These are phyloP conservation scores for Dothistroma septosporum DNA, from an alignment of 2,329 filamentous ascomycete genomes.

Conservation along the genomic window DNA sequence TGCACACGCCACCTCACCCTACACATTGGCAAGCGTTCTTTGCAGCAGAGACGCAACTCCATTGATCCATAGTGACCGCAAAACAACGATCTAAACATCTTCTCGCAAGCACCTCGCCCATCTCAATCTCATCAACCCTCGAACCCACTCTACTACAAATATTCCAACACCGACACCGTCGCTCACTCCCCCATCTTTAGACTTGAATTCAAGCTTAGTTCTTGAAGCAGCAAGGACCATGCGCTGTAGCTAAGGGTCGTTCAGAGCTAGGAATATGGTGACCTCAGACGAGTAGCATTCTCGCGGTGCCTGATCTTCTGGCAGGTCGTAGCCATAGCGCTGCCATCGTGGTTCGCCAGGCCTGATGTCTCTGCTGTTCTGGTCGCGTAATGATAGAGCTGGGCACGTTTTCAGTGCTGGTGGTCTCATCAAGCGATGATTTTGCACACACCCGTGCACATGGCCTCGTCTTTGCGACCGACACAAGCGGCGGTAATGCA, in stretches of 20 bases:
- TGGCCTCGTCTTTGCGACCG: not conserved
- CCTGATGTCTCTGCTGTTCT: not conserved
- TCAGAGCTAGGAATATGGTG: no score
- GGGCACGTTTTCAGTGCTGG: not conserved
- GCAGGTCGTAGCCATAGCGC: no score
- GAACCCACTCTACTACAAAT: not conserved
- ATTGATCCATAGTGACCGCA: not conserved
- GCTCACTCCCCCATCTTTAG: not conserved
- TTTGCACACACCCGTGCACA: not conserved
- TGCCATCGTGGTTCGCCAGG: not conserved
- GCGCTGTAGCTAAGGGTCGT: not conserved
- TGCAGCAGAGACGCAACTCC: constrained; percentile 7
- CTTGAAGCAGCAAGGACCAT: not conserved
- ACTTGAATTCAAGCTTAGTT: not conserved
- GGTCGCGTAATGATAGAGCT: not conserved
- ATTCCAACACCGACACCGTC: not conserved
- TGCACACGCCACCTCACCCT: constrained; percentile 23
- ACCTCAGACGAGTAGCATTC: not conserved
- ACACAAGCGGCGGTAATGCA: not conserved
- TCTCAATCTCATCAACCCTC: not conserved
- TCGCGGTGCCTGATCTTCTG: not conserved
- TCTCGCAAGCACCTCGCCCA: not conserved
- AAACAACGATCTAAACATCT: not conserved
- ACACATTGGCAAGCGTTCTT: constrained; percentile 23
- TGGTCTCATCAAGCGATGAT: not conserved